Conservation (phyloP, 2,329 filamentous ascomycete species). For the Cercospora berteroae region DNA sequence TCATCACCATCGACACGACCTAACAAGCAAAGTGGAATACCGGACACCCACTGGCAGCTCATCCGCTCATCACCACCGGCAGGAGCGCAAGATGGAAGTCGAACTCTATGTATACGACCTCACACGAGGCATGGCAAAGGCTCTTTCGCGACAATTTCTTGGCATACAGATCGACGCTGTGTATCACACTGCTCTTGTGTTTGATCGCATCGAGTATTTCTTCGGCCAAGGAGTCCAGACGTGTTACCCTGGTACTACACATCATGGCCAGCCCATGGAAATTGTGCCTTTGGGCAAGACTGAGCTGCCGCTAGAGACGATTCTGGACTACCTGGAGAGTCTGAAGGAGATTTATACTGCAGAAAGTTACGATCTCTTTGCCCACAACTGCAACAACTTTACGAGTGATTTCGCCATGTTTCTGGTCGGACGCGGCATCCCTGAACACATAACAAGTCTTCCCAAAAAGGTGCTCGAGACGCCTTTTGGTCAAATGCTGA, state of each 20-base stretch:
- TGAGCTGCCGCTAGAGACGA: slow-evolving; percentile 72
- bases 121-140: slow-evolving; percentile 42
- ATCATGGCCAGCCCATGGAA: slow-evolving; percentile 82
- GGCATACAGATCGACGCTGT: slow-evolving; percentile 81
- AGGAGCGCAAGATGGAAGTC: slow-evolving; percentile 45
- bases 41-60: background rate
- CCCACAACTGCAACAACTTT: slow-evolving; percentile 97
- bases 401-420: slow-evolving; percentile 90
- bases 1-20: background rate
- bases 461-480: slow-evolving; percentile 82
- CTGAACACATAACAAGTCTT: slow-evolving; percentile 78
- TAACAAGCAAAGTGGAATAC: background rate
- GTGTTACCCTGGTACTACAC: slow-evolving; percentile 75
- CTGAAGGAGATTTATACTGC: slow-evolving; percentile 77
- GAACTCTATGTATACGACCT: slow-evolving; percentile 54
- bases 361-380: slow-evolving; percentile 76
- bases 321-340: slow-evolving; percentile 84
- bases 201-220: slow-evolving; percentile 82
- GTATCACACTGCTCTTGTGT: slow-evolving; percentile 88
- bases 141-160: slow-evolving; percentile 59
- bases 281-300: slow-evolving; percentile 72
- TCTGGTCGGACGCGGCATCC: slow-evolving; percentile 82
- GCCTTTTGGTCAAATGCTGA: slow-evolving; percentile 83
- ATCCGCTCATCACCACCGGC: background rate
- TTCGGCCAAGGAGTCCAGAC: slow-evolving; percentile 86